phyloP scores from a whole-genome alignment of 2,329 filamentous ascomycete species.

The Sodiomyces alkalinus region DNA sequence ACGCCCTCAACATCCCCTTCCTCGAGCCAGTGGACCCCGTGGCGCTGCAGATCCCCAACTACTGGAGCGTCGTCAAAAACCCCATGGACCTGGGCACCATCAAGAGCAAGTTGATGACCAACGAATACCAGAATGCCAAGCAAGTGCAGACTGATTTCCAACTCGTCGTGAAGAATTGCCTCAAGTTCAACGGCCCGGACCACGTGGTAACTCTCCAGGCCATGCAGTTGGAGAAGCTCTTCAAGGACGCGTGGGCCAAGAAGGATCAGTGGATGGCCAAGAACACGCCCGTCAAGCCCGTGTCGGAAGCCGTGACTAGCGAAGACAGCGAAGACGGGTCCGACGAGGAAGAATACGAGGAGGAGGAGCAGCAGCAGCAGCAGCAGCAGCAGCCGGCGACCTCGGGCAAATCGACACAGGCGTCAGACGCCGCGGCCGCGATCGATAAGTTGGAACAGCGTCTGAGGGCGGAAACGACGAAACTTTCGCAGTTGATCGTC shows the following conservation, averaged over 20 bases:
- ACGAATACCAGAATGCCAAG: constrained; percentile 66
- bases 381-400: constrained; percentile 42
- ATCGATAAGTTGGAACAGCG: constrained; percentile 39
- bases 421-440: constrained; percentile 14
- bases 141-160: constrained; percentile 76
- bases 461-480: constrained; percentile 39
- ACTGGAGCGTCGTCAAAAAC: constrained; percentile 87
- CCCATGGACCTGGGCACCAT: constrained; percentile 93
- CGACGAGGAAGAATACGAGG: constrained; percentile 58
- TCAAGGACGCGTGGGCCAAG: constrained; percentile 58
- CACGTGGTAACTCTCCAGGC: constrained; percentile 62
- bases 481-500: constrained; percentile 38
- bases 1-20: constrained; percentile 56
- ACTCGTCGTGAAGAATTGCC: constrained; percentile 79
- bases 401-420: constrained; percentile 34
- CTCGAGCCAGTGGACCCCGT: constrained; percentile 80
- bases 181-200: constrained; percentile 66
- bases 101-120: constrained; percentile 56
- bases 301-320: constrained; percentile 45
- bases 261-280: constrained; percentile 72
- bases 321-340: constrained; percentile 55
- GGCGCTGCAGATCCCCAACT: constrained; percentile 81
- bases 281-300: constrained; percentile 41
- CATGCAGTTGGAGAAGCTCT: constrained; percentile 57
- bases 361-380: no score